phyloP scores from a whole-genome alignment of 768 basidiomycete genomes.

The Panus rudis region DNA sequence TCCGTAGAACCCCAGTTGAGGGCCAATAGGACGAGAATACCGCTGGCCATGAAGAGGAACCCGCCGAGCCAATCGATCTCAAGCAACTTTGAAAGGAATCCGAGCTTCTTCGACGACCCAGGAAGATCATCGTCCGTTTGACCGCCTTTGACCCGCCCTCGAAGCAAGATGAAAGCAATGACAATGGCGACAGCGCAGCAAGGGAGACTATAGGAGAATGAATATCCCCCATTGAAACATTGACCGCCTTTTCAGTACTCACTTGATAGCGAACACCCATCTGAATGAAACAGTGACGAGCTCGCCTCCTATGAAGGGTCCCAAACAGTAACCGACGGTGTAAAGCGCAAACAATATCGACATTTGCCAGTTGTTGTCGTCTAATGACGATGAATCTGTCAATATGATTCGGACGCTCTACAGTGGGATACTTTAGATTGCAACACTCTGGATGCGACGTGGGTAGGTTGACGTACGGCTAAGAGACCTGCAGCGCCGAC shows the following conservation, averaged over 20 bases:
- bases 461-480: constrained; percentile 19
- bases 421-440: constrained; percentile 17
- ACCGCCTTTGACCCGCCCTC: constrained; percentile 21
- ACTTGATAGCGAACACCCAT: constrained; percentile 55
- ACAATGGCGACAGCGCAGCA: constrained; percentile 28
- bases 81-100: constrained; percentile 24
- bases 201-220: constrained; percentile 29
- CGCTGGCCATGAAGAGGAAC: constrained; percentile 34
- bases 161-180: constrained; percentile 35
- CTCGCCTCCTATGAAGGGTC: constrained; percentile 39
- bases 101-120: background rate
- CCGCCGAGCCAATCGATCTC: constrained; percentile 44
- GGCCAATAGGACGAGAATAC: constrained; percentile 41
- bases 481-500: constrained; percentile 40
- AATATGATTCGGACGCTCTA: constrained; percentile 38
- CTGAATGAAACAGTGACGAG: constrained; percentile 36
- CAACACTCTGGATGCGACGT: constrained; percentile 9
- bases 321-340: constrained; percentile 33
- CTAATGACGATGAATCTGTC: constrained; percentile 35
- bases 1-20: constrained; percentile 44
- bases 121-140: constrained; percentile 3
- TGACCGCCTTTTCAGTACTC: constrained; percentile 8
- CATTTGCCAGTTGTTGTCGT: constrained; percentile 37
- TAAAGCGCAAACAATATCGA: constrained; percentile 37
- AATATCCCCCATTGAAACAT: background rate